Base-by-base conservation (phyloP, 2,329 filamentous ascomycete genomes). In the Colletotrichum cordylinicola region DNA sequence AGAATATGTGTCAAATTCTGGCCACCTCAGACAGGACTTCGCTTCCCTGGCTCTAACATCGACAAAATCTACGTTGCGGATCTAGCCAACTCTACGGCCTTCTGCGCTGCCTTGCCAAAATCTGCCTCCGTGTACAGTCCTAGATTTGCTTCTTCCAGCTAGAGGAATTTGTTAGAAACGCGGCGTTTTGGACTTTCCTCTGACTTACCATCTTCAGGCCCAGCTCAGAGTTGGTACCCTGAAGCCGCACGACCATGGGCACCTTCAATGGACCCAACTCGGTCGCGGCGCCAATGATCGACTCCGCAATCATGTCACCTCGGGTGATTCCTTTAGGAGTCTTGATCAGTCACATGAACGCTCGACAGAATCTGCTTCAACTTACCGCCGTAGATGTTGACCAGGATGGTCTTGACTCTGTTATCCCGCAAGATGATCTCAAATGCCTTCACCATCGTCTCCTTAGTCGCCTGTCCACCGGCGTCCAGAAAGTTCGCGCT, bases 401-500 rank as follows among this genome's bases (percentile, higher is more conserved):
- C 88, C 62, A 92, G 83, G 31, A 93, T 85, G 6, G 94, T 92
- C 79, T 91, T 93, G 9, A 98, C 94, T 35, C 94, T 88, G 3
- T 89, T 84, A 79, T 98, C 95, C 7, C 88, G 87, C 61, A 95
- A 86, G 21, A 98, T 91, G 15, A 96, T 90, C 72, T 92, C 89
- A 82, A 98, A 97, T 2, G 92, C 93, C 72, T 91, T 91, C 81
- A 93, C 93, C 79, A 98, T 95, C 0, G 95, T 98, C 78, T 94
- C 92, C 35, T 91, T 91, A 0, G 95, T 98, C 0, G 96, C 96
- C 83, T 98, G 97, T 43, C 96, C 96, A 33, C 96, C 96, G 0
- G 95, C 98, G 82, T 98, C 96, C 70, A 98, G 89, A 83, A 98
- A 98, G 80, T 98, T 98, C 13, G 95, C 92, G 29, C 93, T 93